Base-by-base conservation (phyloP, 257 asterid genomes). In the Lithospermum erythrorhizon region DNA sequence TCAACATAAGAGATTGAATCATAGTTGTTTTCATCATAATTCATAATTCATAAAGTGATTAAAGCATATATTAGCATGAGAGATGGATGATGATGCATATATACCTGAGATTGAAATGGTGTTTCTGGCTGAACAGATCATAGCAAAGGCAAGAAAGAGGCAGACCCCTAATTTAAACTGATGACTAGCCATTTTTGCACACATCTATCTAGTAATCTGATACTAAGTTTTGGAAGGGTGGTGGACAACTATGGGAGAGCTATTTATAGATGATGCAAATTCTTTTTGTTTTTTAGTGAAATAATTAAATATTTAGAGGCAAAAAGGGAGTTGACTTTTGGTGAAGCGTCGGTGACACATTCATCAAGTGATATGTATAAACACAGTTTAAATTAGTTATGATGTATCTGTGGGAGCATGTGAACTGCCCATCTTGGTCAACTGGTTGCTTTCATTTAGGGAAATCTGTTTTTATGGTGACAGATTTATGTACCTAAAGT, bases 81-180 rank as follows among this genome's bases (percentile, higher is more conserved):
- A 29, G 21, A 18, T 24, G 15, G 21, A 65, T 22, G 19, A 35
- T 37, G 24, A 32, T 18, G 11, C 15, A 56, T 20, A n/a, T 18
- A 25, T 66, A 72, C 76, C 76, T 69, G 75, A 48, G n/a, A 62
- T 19, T 20, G 63, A 65, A 54, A 69, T 17, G 61, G 64, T 58
- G 72, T 25, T 70, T 54, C 67, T 59, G 6, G 73, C 70, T 2
- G 72, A 62, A 58, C 55, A 65, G 51, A 58, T 14, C 3, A 45
- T 72, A 60, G 70, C 61, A 61, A 63, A 66, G 53, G 55, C 55
- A 55, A 70, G 57, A 55, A 74, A 25, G 52, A 74, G 67, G 27
- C 71, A 63, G 5, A 62, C 9, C 59, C 53, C 68, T 32, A 64
- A 37, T 19, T 62, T 60, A 62, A 59, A 15, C 41, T 54, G 58